Base-by-base conservation (phyloP, 1,139 yeast species). In the Casaregolazyma suthepensis region DNA sequence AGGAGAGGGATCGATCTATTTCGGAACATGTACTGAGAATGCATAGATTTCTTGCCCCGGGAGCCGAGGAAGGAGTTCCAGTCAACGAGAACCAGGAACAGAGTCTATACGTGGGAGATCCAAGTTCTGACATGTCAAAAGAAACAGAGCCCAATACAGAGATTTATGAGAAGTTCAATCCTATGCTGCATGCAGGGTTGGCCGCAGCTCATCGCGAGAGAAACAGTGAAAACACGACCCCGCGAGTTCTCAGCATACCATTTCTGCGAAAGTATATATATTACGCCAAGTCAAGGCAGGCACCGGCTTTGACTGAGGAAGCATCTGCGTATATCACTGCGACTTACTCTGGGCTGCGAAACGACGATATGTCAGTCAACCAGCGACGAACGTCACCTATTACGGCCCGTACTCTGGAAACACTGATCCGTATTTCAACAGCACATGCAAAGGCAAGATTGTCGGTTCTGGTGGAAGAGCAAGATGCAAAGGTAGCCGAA, bases 381-480 rank as follows among this genome's bases (percentile, higher is more conserved):
- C 87, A 84, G 66, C 80, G 93, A 56, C 83, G 87, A 62, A 90
- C 97, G 2, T 87, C 96, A 0, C 99, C 99, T 43, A 89, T 94
- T 61, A 93, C 99, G 2, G 96, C 99, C 20, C 88, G 99, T 82
- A 94, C 99, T 2, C 76, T 93, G 63, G 99, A 93, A 73, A 93
- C 99, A 0, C 77, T 93, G 62, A 93, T 93, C 68, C 96, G 99
- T 76, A 76, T 93, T 57, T 79, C 98, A 0, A 88, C 98, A 1
- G 99, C 99, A 0, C 99, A 93, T 70, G 99, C 99, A 20, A 93
- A 93, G 68, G 89, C 93, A 13, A 78, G 99, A 63, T 75, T 93
- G 53, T 86, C 96, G 22, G 80, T 80, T 61, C 76, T 81, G 2
- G 85, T 93, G 19, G 89, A 85, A 43, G 80, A 80, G 31, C 78